These are phyloP conservation scores for Epichloe gansuensis DNA, from an alignment of 2,329 filamentous ascomycete species.

Conservation along the genomic window DNA sequence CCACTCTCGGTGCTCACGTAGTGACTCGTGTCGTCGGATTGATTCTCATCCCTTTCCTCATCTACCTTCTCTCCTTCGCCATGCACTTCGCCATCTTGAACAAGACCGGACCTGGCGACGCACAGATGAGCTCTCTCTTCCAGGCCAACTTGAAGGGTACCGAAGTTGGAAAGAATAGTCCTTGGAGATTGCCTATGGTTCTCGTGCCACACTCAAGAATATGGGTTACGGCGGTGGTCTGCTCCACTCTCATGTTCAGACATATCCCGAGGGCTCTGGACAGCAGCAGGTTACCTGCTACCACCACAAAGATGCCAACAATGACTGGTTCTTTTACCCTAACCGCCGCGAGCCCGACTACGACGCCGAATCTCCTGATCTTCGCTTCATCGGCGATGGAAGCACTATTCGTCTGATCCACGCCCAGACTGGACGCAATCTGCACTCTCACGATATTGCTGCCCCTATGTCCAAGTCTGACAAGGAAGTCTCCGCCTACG, in stretches of 20 bases:
- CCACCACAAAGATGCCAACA: constrained; percentile 98
- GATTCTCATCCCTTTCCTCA: constrained; percentile 76
- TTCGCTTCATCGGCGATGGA: constrained; percentile 67
- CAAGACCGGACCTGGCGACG: constrained; percentile 88
- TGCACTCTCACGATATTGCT: constrained; percentile 85
- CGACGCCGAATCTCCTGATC: constrained; percentile 50
- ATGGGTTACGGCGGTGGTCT: constrained; percentile 98
- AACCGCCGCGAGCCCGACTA: constrained; percentile 69
- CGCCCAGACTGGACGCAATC: constrained; percentile 88
- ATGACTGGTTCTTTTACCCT: constrained; percentile 98
- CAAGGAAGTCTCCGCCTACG: constrained; percentile 89
- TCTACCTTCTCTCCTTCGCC: constrained; percentile 94
- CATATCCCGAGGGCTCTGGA: constrained; percentile 80
- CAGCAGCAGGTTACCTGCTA: constrained; percentile 99
- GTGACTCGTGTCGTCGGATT: constrained; percentile 71
- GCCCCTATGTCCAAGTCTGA: constrained; percentile 84
- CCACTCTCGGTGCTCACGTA: constrained; percentile 65
- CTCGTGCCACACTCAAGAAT: constrained; percentile 88
- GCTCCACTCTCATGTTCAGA: constrained; percentile 92
- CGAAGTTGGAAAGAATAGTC: constrained; percentile 87
- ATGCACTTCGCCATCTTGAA: constrained; percentile 89
- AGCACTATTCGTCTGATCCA: constrained; percentile 79
- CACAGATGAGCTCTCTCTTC: constrained; percentile 99
- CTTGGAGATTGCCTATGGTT: constrained; percentile 81
- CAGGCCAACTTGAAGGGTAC: constrained; percentile 93